Conservation (phyloP, 495 filamentous ascomycete species). For the Schizothecium vesticola region DNA sequence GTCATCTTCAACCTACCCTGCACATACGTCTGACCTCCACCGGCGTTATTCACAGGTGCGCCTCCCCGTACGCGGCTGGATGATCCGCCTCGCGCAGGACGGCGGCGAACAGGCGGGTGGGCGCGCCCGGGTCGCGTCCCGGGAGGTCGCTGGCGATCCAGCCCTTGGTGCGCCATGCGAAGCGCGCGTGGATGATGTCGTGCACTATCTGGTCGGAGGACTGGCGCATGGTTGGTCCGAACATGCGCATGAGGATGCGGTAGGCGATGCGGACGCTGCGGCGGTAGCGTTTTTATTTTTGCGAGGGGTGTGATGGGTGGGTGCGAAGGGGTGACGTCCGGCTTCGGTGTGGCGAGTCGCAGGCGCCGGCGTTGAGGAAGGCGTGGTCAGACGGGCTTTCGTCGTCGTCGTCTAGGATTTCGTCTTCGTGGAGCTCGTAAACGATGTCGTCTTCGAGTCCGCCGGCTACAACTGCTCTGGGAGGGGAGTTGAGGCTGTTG, state of each 20-base stretch:
- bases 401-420: neutral
- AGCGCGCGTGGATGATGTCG: constrained; percentile 17
- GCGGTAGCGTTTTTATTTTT: neutral
- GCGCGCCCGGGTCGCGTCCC: constrained; percentile 6
- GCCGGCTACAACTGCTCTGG: neutral
- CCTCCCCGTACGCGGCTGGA: neutral
- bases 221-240: constrained; percentile 3
- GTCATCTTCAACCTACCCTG: neutral
- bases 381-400: neutral
- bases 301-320: neutral
- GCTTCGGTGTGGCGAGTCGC: neutral
- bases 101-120: neutral
- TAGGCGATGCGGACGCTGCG: neutral
- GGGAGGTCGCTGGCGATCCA: constrained; percentile 12
- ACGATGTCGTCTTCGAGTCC: neutral
- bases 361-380: neutral
- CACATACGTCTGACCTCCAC: constrained; percentile 8
- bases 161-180: constrained; percentile 9
- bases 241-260: neutral
- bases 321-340: neutral
- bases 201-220: neutral
- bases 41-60: constrained; percentile 7
- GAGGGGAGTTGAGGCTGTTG: neutral
- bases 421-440: neutral
- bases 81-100: neutral